phyloP scores from a whole-genome alignment of 805 yeast genomes.

The Wickerhamiella galacta region DNA sequence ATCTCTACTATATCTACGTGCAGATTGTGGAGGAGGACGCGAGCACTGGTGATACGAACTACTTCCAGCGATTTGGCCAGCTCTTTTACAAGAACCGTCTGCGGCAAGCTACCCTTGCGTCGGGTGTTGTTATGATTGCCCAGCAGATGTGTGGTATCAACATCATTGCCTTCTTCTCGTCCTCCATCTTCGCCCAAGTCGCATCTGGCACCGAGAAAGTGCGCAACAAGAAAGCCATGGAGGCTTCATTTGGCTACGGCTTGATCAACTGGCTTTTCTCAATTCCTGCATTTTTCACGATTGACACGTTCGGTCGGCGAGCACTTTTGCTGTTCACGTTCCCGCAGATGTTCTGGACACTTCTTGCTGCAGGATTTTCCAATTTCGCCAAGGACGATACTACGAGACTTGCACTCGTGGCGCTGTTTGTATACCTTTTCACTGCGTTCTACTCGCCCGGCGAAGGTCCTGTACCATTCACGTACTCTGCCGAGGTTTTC shows the following conservation, averaged over 20 bases:
- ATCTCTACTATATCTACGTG: constrained; percentile 40
- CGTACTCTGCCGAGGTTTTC: constrained; percentile 52
- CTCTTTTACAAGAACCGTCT: constrained; percentile 32
- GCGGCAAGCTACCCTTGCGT: constrained; percentile 65
- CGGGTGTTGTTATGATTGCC: constrained; percentile 74
- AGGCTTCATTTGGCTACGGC: constrained; percentile 81
- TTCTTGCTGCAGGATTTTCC: constrained; percentile 39
- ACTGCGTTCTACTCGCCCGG: constrained; percentile 65
- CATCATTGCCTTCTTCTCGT: constrained; percentile 73
- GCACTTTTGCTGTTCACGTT: constrained; percentile 37
- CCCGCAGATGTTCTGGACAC: constrained; percentile 41
- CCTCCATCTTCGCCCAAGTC: constrained; percentile 46
- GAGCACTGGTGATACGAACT: constrained; percentile 31
- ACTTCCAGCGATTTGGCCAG: constrained; percentile 10
- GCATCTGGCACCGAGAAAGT: too few relatives aligned
- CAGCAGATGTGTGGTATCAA: constrained; percentile 87
- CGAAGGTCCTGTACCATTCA: constrained; percentile 82
- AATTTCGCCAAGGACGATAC: constrained; percentile 43
- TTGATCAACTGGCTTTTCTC: constrained; percentile 67
- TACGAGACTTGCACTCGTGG: constrained; percentile 45
- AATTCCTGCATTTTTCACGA: constrained; percentile 63
- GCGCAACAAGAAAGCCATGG: constrained; percentile 28
- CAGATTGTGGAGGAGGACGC: constrained; percentile 28
- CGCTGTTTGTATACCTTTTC: constrained; percentile 59
- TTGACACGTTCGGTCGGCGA: constrained; percentile 65